Base-by-base conservation (phyloP, 164 flowering plant genomes). In the Umbilicus rupestris region DNA sequence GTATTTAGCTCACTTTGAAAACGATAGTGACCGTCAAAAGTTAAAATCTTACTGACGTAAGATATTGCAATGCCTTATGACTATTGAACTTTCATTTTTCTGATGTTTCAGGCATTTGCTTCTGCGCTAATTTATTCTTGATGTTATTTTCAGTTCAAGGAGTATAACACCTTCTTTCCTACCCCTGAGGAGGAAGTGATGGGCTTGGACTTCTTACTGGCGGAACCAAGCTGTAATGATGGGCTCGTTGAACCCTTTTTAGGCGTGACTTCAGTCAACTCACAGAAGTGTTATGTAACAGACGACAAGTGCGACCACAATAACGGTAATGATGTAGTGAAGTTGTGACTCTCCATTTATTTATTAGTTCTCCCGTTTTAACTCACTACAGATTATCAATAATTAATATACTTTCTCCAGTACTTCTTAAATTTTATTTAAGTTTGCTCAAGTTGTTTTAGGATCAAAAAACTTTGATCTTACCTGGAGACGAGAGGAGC, bases 151-250 rank as follows among this genome's bases (percentile, higher is more conserved):
- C 67, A 84, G 83, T 81, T 77, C 67, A 78, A 78, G 65, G 75
- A 64, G 39, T 74, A 78, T 81, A 76, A 75, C 66, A 64, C 78
- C 44, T 68, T 64, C 67, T 58, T 77, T 55, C 65, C 77, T 68
- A 72, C 76, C 63, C 72, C 73, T 58, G 86, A 82, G 68, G 85
- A 82, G 70, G 85, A 81, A 64, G 46, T 74, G 33, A 75, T 72
- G 11, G 84, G 78, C 37, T 68, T 82, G 69, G 81, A 82, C 33
- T 75, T 74, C 69, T 75, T 82, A 55, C 74, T 81, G 65, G 76
- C 79, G 33, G 90, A 81, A 64, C 86, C 84, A 52, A 75, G 71
- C 66, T 76, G 71, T 58, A 78, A 74, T 45, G 71, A 72, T 57
- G 69, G 70, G 64, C 66, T 71, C 41, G 66, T 76, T 65, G 80